phyloP scores from a whole-genome alignment of 1,284 basidiomycete genomes.

The Cryptococcus floricola region DNA sequence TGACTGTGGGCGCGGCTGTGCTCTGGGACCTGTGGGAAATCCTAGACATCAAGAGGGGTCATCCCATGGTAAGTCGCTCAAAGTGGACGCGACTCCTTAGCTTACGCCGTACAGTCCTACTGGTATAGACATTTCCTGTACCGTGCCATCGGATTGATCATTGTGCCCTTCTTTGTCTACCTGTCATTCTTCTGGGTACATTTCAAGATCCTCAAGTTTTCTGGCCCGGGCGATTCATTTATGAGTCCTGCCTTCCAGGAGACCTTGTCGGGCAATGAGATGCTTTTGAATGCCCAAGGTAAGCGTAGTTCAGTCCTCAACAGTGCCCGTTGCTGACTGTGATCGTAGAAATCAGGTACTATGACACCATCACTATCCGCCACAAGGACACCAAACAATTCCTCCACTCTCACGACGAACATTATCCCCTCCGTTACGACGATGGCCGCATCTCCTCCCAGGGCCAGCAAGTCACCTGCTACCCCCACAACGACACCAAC shows the following conservation, averaged over 20 bases:
- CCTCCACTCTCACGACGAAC: conserved; percentile 86
- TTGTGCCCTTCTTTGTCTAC: conserved; percentile 84
- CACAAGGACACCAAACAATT: conserved; percentile 92
- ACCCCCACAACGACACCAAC: conserved; percentile 68
- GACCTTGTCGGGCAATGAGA: conserved; percentile 85
- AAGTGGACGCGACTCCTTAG: neutral
- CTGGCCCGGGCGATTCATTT: conserved; percentile 90
- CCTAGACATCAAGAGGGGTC: conserved; percentile 72
- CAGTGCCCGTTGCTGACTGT: neutral
- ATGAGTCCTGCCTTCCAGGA: conserved; percentile 99
- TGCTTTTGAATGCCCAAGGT: conserved; percentile 87
- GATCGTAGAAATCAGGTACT: conserved; percentile 82
- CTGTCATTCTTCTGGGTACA: conserved; percentile 96
- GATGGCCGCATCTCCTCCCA: conserved; percentile 94
- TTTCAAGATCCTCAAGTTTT: conserved; percentile 82
- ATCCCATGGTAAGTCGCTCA: conserved; percentile 65
- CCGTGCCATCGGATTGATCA: conserved; percentile 78
- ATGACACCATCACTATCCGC: conserved; percentile 78
- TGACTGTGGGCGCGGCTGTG: conserved; percentile 86
- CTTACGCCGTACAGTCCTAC: conserved; percentile 61
- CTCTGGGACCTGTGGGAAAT: conserved; percentile 92
- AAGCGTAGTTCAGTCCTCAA: conserved; percentile 15
- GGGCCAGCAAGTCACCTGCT: conserved; percentile 99
- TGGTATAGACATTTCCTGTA: conserved; percentile 87
- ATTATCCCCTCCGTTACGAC: conserved; percentile 89